phyloP scores from a whole-genome alignment of 768 basidiomycete species.

The Suillus brevipes region DNA sequence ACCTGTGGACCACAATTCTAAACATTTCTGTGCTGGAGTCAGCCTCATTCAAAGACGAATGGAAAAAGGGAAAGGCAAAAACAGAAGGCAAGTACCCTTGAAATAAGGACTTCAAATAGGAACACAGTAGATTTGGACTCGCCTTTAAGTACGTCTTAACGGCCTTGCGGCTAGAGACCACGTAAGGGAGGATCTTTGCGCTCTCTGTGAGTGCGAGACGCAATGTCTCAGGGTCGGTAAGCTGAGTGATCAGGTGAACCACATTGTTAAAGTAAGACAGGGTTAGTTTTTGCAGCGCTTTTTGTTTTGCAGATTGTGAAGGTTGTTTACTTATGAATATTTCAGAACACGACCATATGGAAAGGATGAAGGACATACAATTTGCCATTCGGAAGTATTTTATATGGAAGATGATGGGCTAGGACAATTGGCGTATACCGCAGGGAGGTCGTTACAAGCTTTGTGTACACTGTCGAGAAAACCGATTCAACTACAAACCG shows the following conservation, averaged over 20 bases:
- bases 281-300: conserved; percentile 82
- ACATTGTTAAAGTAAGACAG: conserved; percentile 89
- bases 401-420: conserved; percentile 85
- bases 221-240: conserved; percentile 65
- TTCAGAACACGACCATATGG: background rate
- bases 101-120: background rate
- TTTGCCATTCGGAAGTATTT: conserved; percentile 78
- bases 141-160: conserved; percentile 89
- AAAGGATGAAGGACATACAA: conserved; percentile 54
- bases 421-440: conserved; percentile 90
- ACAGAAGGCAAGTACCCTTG: conserved; percentile 2
- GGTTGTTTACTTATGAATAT: conserved; percentile 71
- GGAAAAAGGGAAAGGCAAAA: conserved; percentile 7
- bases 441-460: conserved; percentile 82
- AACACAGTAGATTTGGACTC: conserved; percentile 9
- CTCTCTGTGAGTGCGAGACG: conserved; percentile 80
- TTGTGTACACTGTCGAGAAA: conserved; percentile 77
- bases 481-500: background rate
- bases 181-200: conserved; percentile 86
- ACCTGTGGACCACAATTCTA: conserved; percentile 81
- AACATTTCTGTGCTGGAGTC: conserved; percentile 56
- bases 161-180: conserved; percentile 79
- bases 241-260: conserved; percentile 73
- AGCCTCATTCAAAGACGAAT: background rate
- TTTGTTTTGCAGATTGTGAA: conserved; percentile 77